A percentile compares a stretch with the other conserved stretches of the same genome.
Evolutionary conservation across 2,329 filamentous ascomycete species (phyloP).

Genomic region (Sarocladium strictum): DNA sequence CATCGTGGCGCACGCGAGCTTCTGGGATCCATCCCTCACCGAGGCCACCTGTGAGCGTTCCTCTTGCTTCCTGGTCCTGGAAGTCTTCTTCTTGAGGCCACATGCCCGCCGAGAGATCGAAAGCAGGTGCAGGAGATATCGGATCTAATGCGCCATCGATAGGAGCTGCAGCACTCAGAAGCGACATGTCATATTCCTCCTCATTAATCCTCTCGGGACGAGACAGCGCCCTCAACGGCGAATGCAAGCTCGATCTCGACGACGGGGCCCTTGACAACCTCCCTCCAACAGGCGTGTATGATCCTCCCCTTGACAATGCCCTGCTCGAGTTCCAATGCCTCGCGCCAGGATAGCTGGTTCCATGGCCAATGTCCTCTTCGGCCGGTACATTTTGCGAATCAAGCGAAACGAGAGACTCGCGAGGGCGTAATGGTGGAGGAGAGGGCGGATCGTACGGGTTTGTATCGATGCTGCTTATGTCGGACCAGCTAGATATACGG

Average conservation of each 20-base stretch:
- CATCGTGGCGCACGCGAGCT: conserved; percentile 40
- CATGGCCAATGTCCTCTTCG: conserved; percentile 11
- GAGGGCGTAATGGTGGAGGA: conserved; percentile 13
- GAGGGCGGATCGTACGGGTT: conserved; percentile 20
- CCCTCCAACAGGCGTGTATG: conserved; percentile 21
- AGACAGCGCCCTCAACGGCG: conserved; percentile 13
- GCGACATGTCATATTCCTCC: conserved; percentile 37
- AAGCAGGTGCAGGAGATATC: conserved; percentile 24
- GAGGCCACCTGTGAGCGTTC: conserved; percentile 51
- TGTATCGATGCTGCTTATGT: conserved; percentile 22
- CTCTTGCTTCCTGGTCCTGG: conserved; percentile 48
- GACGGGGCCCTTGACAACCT: not conserved
- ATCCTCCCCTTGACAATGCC: conserved; percentile 11
- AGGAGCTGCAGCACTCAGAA: conserved; percentile 35
- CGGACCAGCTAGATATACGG: conserved; percentile 27
- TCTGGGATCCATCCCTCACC: conserved; percentile 47
- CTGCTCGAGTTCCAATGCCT: conserved; percentile 3
- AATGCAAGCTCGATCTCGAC: conserved; percentile 1
- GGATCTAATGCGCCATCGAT: conserved; percentile 26
- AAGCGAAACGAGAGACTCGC: conserved; percentile 34
- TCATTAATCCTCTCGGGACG: conserved; percentile 27
- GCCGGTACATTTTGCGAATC: conserved; percentile 21
- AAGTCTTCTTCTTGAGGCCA: conserved; percentile 42
- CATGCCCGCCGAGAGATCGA: conserved; percentile 41
- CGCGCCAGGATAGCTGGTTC: not conserved